Conservation (phyloP, 164 flowering plant genomes). For the Taxillus chinensis region DNA sequence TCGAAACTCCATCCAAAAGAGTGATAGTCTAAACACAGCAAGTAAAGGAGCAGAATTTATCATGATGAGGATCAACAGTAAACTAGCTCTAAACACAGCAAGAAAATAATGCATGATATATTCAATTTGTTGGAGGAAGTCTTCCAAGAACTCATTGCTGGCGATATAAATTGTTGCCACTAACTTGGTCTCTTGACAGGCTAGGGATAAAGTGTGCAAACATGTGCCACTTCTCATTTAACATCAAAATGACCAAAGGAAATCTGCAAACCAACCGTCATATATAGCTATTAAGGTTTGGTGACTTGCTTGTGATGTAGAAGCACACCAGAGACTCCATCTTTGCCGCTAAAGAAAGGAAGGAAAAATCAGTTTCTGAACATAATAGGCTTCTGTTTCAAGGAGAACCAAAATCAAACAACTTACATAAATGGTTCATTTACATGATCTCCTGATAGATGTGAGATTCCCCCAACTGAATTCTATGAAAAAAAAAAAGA, state of each 20-base stretch:
- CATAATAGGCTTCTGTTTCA: not conserved
- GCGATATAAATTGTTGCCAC: too few relatives aligned
- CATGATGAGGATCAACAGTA: too few relatives aligned
- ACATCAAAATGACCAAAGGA: conserved; percentile 19
- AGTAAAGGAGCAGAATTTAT: too few relatives aligned
- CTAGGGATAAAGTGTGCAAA: too few relatives aligned
- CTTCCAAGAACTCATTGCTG: too few relatives aligned
- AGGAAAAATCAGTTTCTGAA: not conserved
- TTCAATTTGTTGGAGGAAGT: too few relatives aligned
- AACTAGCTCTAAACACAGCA: too few relatives aligned
- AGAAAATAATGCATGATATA: too few relatives aligned
- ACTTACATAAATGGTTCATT: conserved; percentile 86
- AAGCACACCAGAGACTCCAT: conserved; percentile 92
- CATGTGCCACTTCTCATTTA: too few relatives aligned
- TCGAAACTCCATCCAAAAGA: too few relatives aligned
- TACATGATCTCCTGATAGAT: conserved; percentile 79
- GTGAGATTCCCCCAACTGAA: conserved; percentile 83
- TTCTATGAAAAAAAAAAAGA: conserved; percentile 39
- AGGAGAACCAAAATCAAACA: not conserved
- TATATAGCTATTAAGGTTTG: conserved; percentile 40
- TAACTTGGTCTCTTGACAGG: too few relatives aligned
- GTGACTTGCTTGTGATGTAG: conserved; percentile 96
- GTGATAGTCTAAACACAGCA: too few relatives aligned
- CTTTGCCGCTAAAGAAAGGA: conserved; percentile 53
- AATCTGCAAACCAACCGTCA: conserved; percentile 54